Evolutionary conservation across 352 stramenopile species (phyloP), one percentile per base, ranked within the genome.

Genomic region (Globisporangium nodosum): DNA sequence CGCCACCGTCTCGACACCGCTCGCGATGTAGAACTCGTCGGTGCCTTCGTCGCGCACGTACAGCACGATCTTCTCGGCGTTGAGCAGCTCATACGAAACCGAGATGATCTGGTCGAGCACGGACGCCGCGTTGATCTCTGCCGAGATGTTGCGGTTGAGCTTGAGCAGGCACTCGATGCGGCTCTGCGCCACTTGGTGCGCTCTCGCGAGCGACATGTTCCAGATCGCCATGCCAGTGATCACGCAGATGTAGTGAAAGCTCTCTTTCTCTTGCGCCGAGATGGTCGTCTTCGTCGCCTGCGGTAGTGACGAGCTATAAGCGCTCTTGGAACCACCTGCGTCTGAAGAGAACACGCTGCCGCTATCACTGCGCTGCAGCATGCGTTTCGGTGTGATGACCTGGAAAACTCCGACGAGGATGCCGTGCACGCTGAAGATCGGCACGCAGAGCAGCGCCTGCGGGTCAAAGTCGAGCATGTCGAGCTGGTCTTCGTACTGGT

Each of bases 131-230:
- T 90, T 77, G 68, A 88, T 83, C 8, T 71, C 37, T 68, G 63
- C 49, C 73, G 80, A 85, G 59, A 88, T 87, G 35, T 87, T 90
- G 43, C 76, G 80, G 24, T 88, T 76, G 20, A 90, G 58, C 54
- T 86, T 86, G 7, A 90, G 68, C 0, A 90, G 56, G 0, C 79
- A 76, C 62, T 90, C 76, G 57, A 90, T 88, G 27, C 80, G 80
- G 37, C 74, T 76, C 53, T 90, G 80, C 2, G 76, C 78, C 70
- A 11, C n/a, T 66, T 66, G 9, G 76, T 85, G 54, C 88, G 80
- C 0, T 74, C 49, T 88, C 78, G 15, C 74, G 74, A 80, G 79
- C 6, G 88, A 65, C 9, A 84, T 72, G 30, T 90, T 88, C 80
- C 77, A 90, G 49, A 88, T 81, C 27, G 80, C 79, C 27, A 66